Conservation (phyloP, 202 grass and related monocot species). For the Eragrostis tef region DNA sequence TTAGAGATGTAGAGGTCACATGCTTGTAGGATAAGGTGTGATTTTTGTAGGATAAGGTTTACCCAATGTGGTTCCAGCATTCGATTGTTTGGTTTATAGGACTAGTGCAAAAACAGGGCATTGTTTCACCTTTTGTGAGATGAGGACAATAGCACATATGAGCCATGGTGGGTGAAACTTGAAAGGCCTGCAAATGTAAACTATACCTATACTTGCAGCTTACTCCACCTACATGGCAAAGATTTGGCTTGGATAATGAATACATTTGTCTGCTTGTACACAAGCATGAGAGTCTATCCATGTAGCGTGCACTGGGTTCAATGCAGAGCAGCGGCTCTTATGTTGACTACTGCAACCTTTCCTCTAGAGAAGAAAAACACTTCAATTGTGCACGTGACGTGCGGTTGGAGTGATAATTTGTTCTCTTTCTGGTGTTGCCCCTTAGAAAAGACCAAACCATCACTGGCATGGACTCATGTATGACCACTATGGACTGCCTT, state of each 20-base stretch:
- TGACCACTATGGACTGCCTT: neutral
- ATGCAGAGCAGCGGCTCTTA: neutral
- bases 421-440: slow-evolving; percentile 23
- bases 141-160: no score
- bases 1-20: no score
- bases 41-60: no score
- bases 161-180: no score
- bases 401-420: slow-evolving; percentile 13
- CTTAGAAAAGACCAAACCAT: neutral
- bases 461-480: no score
- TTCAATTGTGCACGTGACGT: neutral
- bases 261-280: slow-evolving; percentile 8
- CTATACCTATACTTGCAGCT: neutral
- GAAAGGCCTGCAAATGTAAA: neutral
- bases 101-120: no score
- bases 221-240: neutral
- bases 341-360: slow-evolving; percentile 38
- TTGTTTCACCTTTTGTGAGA: neutral
- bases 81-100: no score
- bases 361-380: neutral
- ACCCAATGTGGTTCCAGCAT: no score
- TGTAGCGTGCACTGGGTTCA: slow-evolving; percentile 7
- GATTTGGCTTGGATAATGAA: neutral
- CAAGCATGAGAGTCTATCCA: slow-evolving; percentile 1
- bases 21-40: no score